Evolutionary conservation across 129 eudicot species (phyloP).

Genomic region (Tanacetum coccineum): DNA sequence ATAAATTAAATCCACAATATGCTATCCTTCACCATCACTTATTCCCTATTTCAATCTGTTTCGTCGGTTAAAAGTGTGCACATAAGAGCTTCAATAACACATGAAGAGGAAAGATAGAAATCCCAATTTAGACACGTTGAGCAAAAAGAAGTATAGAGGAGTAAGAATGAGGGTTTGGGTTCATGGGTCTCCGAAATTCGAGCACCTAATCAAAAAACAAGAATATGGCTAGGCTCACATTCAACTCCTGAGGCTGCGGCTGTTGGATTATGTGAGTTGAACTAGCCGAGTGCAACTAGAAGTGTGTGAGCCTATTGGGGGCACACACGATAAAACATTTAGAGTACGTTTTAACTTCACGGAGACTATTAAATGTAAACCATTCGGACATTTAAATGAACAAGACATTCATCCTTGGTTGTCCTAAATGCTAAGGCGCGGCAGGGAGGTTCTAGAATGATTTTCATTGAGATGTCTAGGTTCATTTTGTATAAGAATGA

Average conservation of each 20-base stretch:
- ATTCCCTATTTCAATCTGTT: slow-evolving; percentile 2
- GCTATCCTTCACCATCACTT: slow-evolving; percentile 28
- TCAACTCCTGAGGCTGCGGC: slow-evolving; percentile 97
- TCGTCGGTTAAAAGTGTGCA: neutral
- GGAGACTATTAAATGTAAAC: too few species aligned
- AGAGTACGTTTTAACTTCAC: too few species aligned
- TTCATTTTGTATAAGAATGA: too few species aligned
- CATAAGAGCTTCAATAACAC: slow-evolving; percentile 3
- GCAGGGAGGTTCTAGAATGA: too few species aligned
- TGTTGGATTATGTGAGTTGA: too few species aligned
- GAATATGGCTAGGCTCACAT: slow-evolving; percentile 95
- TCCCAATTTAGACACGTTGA: slow-evolving; percentile 11
- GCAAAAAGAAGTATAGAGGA: slow-evolving; percentile 75
- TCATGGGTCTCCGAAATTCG: slow-evolving; percentile 92
- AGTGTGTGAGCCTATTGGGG: too few species aligned
- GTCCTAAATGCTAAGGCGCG: too few species aligned
- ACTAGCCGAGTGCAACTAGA: too few species aligned
- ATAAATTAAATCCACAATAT: slow-evolving; percentile 22
- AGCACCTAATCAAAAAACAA: slow-evolving; percentile 94
- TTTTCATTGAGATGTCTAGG: too few species aligned
- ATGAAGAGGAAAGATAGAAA: slow-evolving; percentile 27
- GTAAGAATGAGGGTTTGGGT: slow-evolving; percentile 96
- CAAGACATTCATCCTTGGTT: too few species aligned
- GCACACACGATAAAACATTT: too few species aligned
- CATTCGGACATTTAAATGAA: too few species aligned